These are phyloP conservation scores for Colletotrichum incanum DNA, from an alignment of 2,329 filamentous ascomycete genomes.

Conservation along the genomic window DNA sequence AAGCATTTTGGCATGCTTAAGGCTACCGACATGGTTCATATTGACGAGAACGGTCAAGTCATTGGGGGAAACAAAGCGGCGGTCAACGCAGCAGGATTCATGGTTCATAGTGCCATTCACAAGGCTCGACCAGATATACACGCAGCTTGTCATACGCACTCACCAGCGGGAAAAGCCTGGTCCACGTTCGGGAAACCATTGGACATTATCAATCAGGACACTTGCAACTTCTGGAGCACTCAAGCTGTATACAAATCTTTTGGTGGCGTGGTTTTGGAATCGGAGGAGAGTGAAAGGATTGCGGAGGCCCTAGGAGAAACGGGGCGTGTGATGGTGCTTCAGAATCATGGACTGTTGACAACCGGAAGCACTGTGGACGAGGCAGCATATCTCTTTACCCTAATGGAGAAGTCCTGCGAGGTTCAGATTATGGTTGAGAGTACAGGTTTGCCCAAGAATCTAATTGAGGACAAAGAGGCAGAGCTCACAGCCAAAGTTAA, in stretches of 20 bases:
- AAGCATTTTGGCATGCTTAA: slow-evolving; percentile 74
- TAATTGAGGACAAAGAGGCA: slow-evolving; percentile 57
- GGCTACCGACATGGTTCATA: slow-evolving; percentile 73
- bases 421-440: slow-evolving; percentile 53
- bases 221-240: slow-evolving; percentile 69
- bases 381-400: slow-evolving; percentile 74
- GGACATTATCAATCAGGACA: slow-evolving; percentile 75
- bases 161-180: slow-evolving; percentile 73
- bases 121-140: slow-evolving; percentile 72
- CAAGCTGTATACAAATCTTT: slow-evolving; percentile 74
- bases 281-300: slow-evolving; percentile 73
- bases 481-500: slow-evolving; percentile 56
- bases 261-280: slow-evolving; percentile 74
- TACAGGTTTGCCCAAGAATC: slow-evolving; percentile 47
- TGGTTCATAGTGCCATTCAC: slow-evolving; percentile 74
- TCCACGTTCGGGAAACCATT: slow-evolving; percentile 69
- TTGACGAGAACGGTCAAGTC: slow-evolving; percentile 72
- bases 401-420: slow-evolving; percentile 50
- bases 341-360: slow-evolving; percentile 77
- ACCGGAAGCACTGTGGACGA: slow-evolving; percentile 77
- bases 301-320: slow-evolving; percentile 69
- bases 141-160: slow-evolving; percentile 75
- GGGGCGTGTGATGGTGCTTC: slow-evolving; percentile 69
- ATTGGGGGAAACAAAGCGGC: slow-evolving; percentile 70
- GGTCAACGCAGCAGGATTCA: slow-evolving; percentile 75